A percentile compares a stretch with the other conserved stretches of the same genome.
These are phyloP conservation scores for Auricularia heimuer DNA, from an alignment of 768 basidiomycete species.

Conservation along the genomic window DNA sequence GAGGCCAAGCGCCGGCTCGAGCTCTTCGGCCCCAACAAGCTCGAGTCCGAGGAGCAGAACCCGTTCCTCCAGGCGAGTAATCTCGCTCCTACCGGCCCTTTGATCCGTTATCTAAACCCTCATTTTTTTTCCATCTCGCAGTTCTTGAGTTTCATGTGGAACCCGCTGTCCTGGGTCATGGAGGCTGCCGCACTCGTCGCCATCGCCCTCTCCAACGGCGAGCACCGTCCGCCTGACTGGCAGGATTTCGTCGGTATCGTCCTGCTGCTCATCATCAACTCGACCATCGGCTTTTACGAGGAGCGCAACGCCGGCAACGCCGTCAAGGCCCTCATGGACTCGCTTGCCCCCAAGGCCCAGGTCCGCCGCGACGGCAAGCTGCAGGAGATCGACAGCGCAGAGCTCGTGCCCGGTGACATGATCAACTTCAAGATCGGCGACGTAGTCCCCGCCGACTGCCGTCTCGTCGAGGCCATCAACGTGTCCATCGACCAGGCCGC, in stretches of 20 bases:
- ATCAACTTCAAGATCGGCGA: constrained; percentile 98
- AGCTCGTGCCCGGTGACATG: constrained; percentile 92
- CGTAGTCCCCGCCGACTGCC: constrained; percentile 95
- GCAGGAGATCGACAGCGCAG: constrained; percentile 84
- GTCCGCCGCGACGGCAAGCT: constrained; percentile 79
- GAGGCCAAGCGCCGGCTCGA: constrained; percentile 80
- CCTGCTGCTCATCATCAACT: constrained; percentile 86
- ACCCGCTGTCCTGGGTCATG: constrained; percentile 99
- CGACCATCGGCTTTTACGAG: constrained; percentile 96
- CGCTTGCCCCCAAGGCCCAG: constrained; percentile 94
- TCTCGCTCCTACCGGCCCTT: background rate
- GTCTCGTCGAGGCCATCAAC: constrained; percentile 93
- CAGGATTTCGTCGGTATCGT: constrained; percentile 96
- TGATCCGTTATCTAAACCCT: background rate
- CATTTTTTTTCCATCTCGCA: constrained; percentile 16
- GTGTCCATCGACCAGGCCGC: constrained; percentile 98
- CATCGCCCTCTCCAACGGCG: constrained; percentile 92
- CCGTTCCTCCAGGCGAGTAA: constrained; percentile 68
- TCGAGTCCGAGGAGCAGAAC: constrained; percentile 85
- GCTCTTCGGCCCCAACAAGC: constrained; percentile 94
- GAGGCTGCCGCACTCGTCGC: constrained; percentile 92
- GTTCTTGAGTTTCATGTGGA: constrained; percentile 99
- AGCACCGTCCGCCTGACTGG: constrained; percentile 83
- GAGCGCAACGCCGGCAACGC: constrained; percentile 96
- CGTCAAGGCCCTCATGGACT: constrained; percentile 99